Evolutionary conservation across 1,139 yeast species (phyloP), one percentile per base, ranked within the genome.

Genomic region (Lodderomyces pseudojiufengensis): DNA sequence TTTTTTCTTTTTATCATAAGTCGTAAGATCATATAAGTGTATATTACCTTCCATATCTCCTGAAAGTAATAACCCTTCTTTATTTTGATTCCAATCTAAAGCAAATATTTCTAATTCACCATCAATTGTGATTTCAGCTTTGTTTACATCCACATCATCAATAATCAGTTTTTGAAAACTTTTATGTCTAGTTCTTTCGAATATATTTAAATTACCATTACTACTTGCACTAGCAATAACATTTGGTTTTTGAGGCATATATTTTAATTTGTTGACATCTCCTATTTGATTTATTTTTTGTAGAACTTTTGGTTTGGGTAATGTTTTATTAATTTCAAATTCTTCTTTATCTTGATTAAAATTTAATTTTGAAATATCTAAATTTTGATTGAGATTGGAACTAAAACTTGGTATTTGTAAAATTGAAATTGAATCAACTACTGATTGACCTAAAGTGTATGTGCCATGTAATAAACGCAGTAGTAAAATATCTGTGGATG

Each of bases 161-260:
- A 48, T 48, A n/a, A 51, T 43, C 18, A 54, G 50, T 39, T 54
- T 65, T 42, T 57, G 55, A 50, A 66, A 65, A 46, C 62, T 63
- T 38, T 78, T 64, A 46, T 73, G 78, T 43, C 70, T 73, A 2
- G 82, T 75, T 41, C 81, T 54, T 49, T 76, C 78, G 46, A 67
- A 76, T 4, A 76, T 54, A 22, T 59, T 60, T 37, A 75, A 42
- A 29, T 63, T 63, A 2, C 75, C 75, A 15, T 49, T 39, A 44
- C 63, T 66, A 44, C 66, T 69, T 24, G 63, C 60, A 47, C 68
- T 61, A 13, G 73, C 74, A 22, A 68, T 55, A 3, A 69, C 55
- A 35, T 68, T 69, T 10, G 72, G 72, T 42, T 67, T 65, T 43
- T 67, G 74, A 9, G 73, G 72, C 70, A 64, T 64, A 42, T 59